phyloP scores from a whole-genome alignment of 495 filamentous ascomycete species.

The Talaromyces liani region DNA sequence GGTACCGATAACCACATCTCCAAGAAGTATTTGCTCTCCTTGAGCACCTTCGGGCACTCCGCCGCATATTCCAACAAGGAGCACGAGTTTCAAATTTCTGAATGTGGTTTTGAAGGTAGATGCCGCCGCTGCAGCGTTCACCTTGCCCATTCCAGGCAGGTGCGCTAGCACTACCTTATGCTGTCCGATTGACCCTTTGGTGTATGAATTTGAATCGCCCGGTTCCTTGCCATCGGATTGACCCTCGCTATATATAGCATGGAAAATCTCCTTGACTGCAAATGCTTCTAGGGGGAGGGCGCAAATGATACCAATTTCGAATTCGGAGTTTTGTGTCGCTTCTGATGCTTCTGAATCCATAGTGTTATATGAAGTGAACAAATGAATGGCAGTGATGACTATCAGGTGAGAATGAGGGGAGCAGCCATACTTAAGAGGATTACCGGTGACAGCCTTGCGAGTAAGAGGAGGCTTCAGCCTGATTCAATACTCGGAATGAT shows the following conservation, averaged over 20 bases:
- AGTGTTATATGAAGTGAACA: no score
- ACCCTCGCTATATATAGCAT: constrained; percentile 17
- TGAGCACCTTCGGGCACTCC: constrained; percentile 14
- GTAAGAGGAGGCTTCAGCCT: no score
- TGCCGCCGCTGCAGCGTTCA: constrained; percentile 20
- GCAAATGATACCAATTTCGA: constrained; percentile 21
- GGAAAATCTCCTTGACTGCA: constrained; percentile 22
- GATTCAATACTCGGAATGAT: no score
- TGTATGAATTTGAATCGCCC: constrained; percentile 27
- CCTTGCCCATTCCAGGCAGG: constrained; percentile 28
- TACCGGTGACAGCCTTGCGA: no score
- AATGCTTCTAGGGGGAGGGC: constrained; percentile 21
- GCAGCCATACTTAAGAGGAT: no score
- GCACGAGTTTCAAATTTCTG: constrained; percentile 12
- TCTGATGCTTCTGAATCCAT: constrained; percentile 6
- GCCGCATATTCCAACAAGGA: constrained; percentile 26
- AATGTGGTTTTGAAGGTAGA: constrained; percentile 24
- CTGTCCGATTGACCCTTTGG: constrained; percentile 24
- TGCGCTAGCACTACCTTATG: constrained; percentile 29
- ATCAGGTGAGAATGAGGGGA: no score
- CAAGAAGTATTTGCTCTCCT: constrained; percentile 23
- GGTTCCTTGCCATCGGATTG: constrained; percentile 15
- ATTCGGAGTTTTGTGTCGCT: constrained; percentile 1
- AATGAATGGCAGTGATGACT: no score
- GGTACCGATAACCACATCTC: constrained; percentile 39